Base-by-base conservation (phyloP, 257 asterid genomes). In the Rehmannia glutinosa region DNA sequence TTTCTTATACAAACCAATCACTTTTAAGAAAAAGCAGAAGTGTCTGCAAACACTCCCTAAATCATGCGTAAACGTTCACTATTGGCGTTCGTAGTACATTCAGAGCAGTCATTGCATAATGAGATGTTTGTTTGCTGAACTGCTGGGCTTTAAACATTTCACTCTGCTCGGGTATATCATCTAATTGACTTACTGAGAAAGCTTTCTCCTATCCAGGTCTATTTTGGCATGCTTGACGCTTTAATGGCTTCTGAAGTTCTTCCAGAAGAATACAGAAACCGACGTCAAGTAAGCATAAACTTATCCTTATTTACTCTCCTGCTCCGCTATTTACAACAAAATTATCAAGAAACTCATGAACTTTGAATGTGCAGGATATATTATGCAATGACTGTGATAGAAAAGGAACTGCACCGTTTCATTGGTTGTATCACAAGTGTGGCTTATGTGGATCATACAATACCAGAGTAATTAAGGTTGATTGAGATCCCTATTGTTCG, bases 351-450 rank as follows among this genome's bases (percentile, higher is more conserved):
- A n/a, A n/a, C n/a, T n/a, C n/a, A n/a, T 11, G 42, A 30, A 38
- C 32, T 25, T 56, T 56, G 4, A 3, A 20, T 42, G 36, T 49
- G 53, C 85, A 92, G 98, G 91, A 90, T 51, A 81, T 92, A 56
- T 72, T 92, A 78, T 92, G 98, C 87, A 87, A 90, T 8, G 98
- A 92, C 78, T 92, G 98, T 45, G 91, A 80, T 53, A 83, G 57
- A 73, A 92, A 81, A 68, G 98, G 97, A 58, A 73, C 75, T 3
- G 89, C 98, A n/a, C 80, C 91, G 45, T 92, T 89, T 73, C 97
- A 92, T 56, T 92, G 98, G 98, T 73, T 92, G 76, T 92, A 92
- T 60, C 98, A 86, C 84, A 92, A 92, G 80, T 92, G 98, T 74
- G 83, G 91, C 35, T 68, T 19, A 46, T 90, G 98, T 28, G 90